Conservation (phyloP, 257 asterid genomes). For the Verbascum thapsus region DNA sequence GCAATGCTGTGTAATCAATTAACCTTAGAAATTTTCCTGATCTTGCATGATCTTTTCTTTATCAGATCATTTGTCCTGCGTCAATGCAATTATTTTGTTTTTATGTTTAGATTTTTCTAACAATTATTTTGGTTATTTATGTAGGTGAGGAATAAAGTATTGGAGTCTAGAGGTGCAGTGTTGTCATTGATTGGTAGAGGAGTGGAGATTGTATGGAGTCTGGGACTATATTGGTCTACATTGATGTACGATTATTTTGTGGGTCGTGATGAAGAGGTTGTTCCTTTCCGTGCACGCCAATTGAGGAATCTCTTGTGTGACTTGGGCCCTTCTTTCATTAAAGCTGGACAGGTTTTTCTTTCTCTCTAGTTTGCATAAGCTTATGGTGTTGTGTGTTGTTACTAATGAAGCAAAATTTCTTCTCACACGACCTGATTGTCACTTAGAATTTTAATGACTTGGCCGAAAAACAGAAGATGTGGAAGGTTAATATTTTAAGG, state of each 20-base stretch:
- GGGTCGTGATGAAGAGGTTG: conserved; percentile 98
- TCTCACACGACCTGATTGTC: conserved; percentile 9
- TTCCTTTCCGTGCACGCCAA: conserved; percentile 97
- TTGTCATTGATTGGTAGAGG: conserved; percentile 89
- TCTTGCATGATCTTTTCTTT: conserved; percentile 9
- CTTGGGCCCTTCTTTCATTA: conserved; percentile 97
- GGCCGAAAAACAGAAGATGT: conserved; percentile 8
- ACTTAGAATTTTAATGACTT: conserved; percentile 2
- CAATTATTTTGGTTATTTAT: conserved; percentile 25
- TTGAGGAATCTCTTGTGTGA: conserved; percentile 90
- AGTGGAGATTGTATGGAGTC: conserved; percentile 89
- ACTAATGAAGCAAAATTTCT: too few species aligned
- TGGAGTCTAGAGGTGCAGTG: conserved; percentile 87
- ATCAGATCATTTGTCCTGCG: conserved; percentile 5
- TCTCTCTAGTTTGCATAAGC: conserved; percentile 18
- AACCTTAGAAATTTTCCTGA: neutral
- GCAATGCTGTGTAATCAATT: neutral
- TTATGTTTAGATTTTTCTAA: conserved; percentile 11
- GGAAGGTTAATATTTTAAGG: neutral
- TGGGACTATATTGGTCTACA: conserved; percentile 91
- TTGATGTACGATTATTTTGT: conserved; percentile 75
- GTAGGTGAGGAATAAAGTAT: conserved; percentile 85
- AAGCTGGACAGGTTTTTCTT: conserved; percentile 95
- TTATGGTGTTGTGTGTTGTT: conserved; percentile 16
- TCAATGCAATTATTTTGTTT: conserved; percentile 17